These are phyloP conservation scores for Thraustochytrium striatum DNA, from an alignment of 352 stramenopile species.

Conservation along the genomic window DNA sequence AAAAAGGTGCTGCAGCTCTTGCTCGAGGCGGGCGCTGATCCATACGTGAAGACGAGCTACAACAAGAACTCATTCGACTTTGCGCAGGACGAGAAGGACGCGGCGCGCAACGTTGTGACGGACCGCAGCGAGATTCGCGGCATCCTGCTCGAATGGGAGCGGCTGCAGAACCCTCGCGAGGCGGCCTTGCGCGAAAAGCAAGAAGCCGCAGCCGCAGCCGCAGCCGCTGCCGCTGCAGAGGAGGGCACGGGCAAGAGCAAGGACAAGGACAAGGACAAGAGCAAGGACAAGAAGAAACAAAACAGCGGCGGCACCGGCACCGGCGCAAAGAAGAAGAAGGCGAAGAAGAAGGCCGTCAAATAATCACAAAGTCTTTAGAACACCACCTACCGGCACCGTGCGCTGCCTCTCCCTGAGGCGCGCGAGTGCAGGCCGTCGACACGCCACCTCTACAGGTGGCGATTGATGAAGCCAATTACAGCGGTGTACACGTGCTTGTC, in stretches of 20 bases:
- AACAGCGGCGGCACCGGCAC: background rate
- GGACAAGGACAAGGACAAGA: background rate
- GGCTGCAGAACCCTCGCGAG: constrained; percentile 22
- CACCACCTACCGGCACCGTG: too few relatives aligned
- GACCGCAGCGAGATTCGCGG: constrained; percentile 54
- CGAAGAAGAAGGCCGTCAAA: too few relatives aligned
- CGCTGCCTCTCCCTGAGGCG: too few relatives aligned
- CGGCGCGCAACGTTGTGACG: constrained; percentile 72
- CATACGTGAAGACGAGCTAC: constrained; percentile 74
- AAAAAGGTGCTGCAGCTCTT: constrained; percentile 68
- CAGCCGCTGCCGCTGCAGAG: background rate
- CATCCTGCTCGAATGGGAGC: constrained; percentile 58
- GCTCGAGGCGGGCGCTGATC: constrained; percentile 70
- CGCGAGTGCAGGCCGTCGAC: too few relatives aligned
- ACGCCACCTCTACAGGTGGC: too few relatives aligned
- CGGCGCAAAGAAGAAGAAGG: background rate
- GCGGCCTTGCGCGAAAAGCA: constrained; percentile 32
- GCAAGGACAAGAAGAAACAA: background rate
- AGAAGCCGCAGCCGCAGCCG: background rate
- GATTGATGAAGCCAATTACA: constrained; percentile 21
- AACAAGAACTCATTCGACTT: constrained; percentile 81
- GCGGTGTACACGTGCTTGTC: background rate
- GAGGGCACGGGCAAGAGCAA: background rate
- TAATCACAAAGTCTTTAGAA: too few relatives aligned
- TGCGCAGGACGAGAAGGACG: constrained; percentile 77